phyloP scores from a whole-genome alignment of 1,139 yeast species.

The Lipomyces yarrowii region DNA sequence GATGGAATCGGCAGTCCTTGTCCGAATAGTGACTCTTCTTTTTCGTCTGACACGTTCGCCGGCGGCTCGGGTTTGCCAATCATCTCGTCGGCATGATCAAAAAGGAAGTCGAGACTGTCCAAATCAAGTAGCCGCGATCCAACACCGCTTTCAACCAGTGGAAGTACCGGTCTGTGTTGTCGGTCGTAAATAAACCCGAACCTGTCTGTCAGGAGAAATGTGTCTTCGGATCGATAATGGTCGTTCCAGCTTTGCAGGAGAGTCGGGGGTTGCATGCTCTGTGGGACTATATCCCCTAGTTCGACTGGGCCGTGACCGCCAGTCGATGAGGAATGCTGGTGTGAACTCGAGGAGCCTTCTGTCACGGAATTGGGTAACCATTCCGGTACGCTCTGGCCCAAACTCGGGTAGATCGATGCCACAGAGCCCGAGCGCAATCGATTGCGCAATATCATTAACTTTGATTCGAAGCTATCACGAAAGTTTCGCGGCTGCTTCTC shows the following conservation, averaged over 20 bases:
- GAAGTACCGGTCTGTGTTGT: conserved; percentile 24
- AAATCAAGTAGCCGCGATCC: conserved; percentile 27
- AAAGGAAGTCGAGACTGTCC: conserved; percentile 30
- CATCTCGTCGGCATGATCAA: conserved; percentile 5
- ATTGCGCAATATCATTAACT: not conserved
- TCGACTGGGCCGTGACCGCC: conserved; percentile 48
- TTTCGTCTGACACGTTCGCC: conserved; percentile 30
- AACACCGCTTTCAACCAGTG: conserved; percentile 17
- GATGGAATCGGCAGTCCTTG: conserved; percentile 1
- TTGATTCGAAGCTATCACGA: conserved; percentile 2
- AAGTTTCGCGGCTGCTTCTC: conserved; percentile 8
- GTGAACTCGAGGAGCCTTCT: conserved; percentile 17
- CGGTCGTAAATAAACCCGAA: conserved; percentile 53
- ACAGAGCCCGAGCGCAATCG: conserved; percentile 11
- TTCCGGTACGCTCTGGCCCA: conserved; percentile 17
- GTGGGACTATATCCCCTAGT: conserved; percentile 48
- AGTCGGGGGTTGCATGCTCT: conserved; percentile 44
- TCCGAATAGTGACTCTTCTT: not conserved
- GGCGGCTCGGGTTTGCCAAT: conserved; percentile 33
- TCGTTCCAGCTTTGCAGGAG: conserved; percentile 40
- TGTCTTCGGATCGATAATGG: conserved; percentile 38
- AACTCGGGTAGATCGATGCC: conserved; percentile 2
- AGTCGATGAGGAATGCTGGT: conserved; percentile 25
- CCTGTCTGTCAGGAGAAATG: conserved; percentile 48
- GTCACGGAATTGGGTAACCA: conserved; percentile 24